Evolutionary conservation across 768 basidiomycete species (phyloP), one percentile per base, ranked within the genome.

Genomic region (Collybia nuda): DNA sequence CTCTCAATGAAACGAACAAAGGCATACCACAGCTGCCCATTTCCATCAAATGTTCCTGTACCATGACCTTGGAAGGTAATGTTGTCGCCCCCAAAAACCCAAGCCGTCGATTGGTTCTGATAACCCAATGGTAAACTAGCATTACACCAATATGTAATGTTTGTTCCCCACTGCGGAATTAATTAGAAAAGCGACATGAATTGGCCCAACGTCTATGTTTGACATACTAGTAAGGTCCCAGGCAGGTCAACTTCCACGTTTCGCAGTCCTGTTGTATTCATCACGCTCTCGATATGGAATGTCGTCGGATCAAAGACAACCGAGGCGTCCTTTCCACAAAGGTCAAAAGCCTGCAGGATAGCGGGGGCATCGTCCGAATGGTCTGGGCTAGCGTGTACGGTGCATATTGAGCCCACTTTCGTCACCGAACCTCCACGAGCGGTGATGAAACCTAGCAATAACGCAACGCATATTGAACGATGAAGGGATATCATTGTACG

Each of bases 21-120:
- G 22, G 55, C 53, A 2, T 23, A 69, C 73, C 74, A 75, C 2
- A 68, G 58, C 47, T 74, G 71, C 14, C 74, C 74, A 38, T 73
- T 73, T 8, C 72, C 72, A 48, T 72, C 67, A 41, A 75, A 69
- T 3, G 72, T 73, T 17, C 74, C 69, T 8, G 51, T 53, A 9
- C 61, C 68, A 50, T 68, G 59, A 2, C 69, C 69, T 19, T 59
- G 49, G 48, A 66, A 66, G 17, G 49, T 52, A 24, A 69, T 44
- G 23, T 57, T 60, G 44, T 62, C 53, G 1, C 74, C 74, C 17
- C 65, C 68, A 24, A 73, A 60, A 46, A 69, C 57, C 68, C 67
- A 73, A 4, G 67, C 72, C 6, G 70, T 62, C 19, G 62, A 65
- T 50, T 66, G 64, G 50, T 75, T 73, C 40, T 66, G 65, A 57